Evolutionary conservation across 495 filamentous ascomycete species (phyloP).

Genomic region (Ramalina intermedia): DNA sequence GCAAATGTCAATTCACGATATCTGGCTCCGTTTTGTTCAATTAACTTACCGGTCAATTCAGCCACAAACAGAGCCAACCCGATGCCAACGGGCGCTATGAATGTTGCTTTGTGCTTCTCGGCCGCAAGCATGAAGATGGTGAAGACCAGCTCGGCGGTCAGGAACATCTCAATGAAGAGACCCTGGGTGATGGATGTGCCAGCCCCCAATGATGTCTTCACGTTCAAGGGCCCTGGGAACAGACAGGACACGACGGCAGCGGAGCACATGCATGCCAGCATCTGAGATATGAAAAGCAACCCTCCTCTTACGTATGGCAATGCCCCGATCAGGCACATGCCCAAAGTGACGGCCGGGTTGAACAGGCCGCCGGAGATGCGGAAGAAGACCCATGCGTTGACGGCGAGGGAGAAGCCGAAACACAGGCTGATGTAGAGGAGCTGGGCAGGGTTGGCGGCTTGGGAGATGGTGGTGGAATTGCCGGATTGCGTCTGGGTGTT

Average conservation of each 20-base stretch:
- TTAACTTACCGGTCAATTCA: constrained; percentile 42
- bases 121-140: constrained; percentile 72
- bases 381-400: constrained; percentile 81
- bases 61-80: constrained; percentile 58
- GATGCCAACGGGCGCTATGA: constrained; percentile 64
- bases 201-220: constrained; percentile 43
- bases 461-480: constrained; percentile 5
- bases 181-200: constrained; percentile 48
- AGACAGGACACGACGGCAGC: constrained; percentile 47
- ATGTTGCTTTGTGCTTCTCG: constrained; percentile 71
- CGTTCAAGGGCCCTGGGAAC: constrained; percentile 46
- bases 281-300: constrained; percentile 37
- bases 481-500: constrained; percentile 24
- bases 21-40: too few species aligned
- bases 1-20: too few species aligned
- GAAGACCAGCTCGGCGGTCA: constrained; percentile 64
- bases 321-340: constrained; percentile 40
- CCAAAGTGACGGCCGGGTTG: constrained; percentile 61
- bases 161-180: constrained; percentile 66
- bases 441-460: constrained; percentile 8
- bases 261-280: constrained; percentile 43
- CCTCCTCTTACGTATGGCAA: constrained; percentile 35
- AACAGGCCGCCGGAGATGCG: constrained; percentile 67
- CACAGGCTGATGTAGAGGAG: constrained; percentile 56
- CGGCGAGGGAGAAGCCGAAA: constrained; percentile 62